Evolutionary conservation across 2,329 filamentous ascomycete species (phyloP).

Genomic region (Ophiostoma sp.): DNA sequence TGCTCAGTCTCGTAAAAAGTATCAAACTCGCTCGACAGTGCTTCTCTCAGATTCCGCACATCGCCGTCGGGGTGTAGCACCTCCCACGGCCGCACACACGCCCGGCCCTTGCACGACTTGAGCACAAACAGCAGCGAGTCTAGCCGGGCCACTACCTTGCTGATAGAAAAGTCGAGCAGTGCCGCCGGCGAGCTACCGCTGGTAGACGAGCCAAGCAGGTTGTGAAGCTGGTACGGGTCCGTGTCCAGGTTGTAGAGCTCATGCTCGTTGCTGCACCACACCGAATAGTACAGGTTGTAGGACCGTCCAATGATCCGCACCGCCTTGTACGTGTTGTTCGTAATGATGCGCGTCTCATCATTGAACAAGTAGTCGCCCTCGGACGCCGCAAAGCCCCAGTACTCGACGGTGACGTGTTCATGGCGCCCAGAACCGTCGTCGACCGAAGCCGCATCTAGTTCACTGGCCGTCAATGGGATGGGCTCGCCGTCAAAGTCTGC

Average conservation of each 20-base stretch:
- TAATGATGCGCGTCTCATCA: constrained; percentile 26
- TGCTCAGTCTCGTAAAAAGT: not conserved
- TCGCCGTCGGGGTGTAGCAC: constrained; percentile 49
- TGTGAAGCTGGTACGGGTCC: constrained; percentile 49
- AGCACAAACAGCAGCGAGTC: constrained; percentile 55
- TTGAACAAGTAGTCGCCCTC: constrained; percentile 34
- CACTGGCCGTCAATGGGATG: not conserved
- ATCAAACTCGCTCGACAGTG: constrained; percentile 37
- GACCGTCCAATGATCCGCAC: constrained; percentile 47
- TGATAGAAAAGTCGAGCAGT: constrained; percentile 36
- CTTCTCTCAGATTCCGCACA: constrained; percentile 48
- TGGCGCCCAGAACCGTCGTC: not conserved
- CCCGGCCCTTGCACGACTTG: constrained; percentile 53
- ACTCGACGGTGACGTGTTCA: constrained; percentile 46
- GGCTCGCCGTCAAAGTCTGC: constrained; percentile 2
- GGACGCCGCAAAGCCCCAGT: constrained; percentile 43
- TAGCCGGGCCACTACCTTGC: constrained; percentile 45
- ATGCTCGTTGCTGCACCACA: constrained; percentile 64
- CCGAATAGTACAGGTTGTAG: constrained; percentile 60
- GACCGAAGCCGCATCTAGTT: not conserved
- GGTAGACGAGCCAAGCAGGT: not conserved
- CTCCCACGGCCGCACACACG: constrained; percentile 53
- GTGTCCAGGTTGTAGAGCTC: constrained; percentile 54
- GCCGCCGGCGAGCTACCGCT: not conserved
- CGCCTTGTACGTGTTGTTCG: constrained; percentile 57